These are phyloP conservation scores for Solioccasus polychromus DNA, from an alignment of 768 basidiomycete species.

Conservation along the genomic window DNA sequence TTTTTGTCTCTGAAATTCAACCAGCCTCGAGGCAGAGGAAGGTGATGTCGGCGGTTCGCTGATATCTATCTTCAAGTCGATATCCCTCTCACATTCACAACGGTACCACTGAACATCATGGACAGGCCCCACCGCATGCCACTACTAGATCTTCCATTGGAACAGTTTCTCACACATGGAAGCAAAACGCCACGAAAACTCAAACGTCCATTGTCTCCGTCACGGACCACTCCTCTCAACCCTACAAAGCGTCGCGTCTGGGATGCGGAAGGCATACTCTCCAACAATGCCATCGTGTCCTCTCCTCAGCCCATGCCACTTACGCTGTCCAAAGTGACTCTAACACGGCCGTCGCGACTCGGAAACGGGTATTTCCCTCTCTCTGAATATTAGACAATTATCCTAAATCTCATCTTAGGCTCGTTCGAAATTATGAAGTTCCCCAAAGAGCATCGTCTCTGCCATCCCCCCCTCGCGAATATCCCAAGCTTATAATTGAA, in stretches of 20 bases:
- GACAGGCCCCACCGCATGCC: conserved; percentile 41
- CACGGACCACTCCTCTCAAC: conserved; percentile 45
- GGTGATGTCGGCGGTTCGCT: conserved; percentile 26
- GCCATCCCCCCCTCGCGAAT: conserved; percentile 15
- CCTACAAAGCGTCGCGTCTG: conserved; percentile 71
- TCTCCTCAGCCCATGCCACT: conserved; percentile 31
- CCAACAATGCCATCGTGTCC: conserved; percentile 21
- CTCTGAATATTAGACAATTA: conserved; percentile 26
- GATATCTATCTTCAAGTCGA: conserved; percentile 19
- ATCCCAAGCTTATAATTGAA: conserved; percentile 34
- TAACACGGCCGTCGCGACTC: conserved; percentile 32
- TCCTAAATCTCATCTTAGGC: conserved; percentile 33
- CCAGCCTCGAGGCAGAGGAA: conserved; percentile 18
- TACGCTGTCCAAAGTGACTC: conserved; percentile 26
- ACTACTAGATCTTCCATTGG: conserved; percentile 59
- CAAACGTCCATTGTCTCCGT: conserved; percentile 67
- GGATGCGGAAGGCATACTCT: conserved; percentile 48
- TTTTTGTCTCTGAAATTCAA: conserved; percentile 12
- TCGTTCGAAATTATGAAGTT: conserved; percentile 5
- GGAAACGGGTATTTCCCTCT: conserved; percentile 28
- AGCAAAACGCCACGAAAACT: conserved; percentile 32
- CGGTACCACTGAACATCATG: conserved; percentile 11
- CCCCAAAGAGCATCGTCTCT: conserved; percentile 10
- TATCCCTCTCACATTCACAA: conserved; percentile 2
- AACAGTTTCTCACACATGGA: conserved; percentile 45